Conservation (phyloP, 2,329 filamentous ascomycete species). For the Penicillium occitanis region DNA sequence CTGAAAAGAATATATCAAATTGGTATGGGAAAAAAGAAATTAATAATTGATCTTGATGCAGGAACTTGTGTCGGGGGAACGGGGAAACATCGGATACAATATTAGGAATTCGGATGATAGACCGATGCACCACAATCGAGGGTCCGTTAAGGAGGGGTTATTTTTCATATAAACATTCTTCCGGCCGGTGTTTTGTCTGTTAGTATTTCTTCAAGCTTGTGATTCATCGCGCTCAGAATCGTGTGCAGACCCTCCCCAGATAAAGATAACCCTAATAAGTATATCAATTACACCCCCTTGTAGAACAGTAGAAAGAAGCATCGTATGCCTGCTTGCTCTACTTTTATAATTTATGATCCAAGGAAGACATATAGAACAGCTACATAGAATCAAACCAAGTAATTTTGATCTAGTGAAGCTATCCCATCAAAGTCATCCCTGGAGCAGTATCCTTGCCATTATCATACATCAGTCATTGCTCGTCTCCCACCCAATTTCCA, state of each 20-base stretch:
- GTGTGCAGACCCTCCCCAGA: too few relatives aligned
- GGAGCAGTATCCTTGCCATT: background rate
- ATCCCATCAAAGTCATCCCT: background rate
- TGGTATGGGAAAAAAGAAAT: background rate
- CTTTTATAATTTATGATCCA: too few relatives aligned
- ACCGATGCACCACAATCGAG: background rate
- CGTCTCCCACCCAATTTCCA: slow-evolving; percentile 5
- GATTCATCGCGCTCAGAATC: too few relatives aligned
- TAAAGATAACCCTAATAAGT: too few relatives aligned
- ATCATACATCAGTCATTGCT: background rate
- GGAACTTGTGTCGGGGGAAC: background rate
- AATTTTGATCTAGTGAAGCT: background rate
- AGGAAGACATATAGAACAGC: too few relatives aligned
- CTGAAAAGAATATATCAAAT: background rate
- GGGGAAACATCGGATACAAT: background rate
- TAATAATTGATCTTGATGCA: background rate
- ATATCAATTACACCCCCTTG: too few relatives aligned
- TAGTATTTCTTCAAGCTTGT: background rate
- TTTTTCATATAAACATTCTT: background rate
- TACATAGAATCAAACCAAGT: background rate
- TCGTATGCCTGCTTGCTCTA: background rate
- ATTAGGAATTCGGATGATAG: background rate
- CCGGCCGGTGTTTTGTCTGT: too few relatives aligned
- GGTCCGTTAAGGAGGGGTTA: background rate
- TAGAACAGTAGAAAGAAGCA: background rate